Conservation (phyloP, 192 early-diverging fungal species). For the Linnemannia schmuckeri region DNA sequence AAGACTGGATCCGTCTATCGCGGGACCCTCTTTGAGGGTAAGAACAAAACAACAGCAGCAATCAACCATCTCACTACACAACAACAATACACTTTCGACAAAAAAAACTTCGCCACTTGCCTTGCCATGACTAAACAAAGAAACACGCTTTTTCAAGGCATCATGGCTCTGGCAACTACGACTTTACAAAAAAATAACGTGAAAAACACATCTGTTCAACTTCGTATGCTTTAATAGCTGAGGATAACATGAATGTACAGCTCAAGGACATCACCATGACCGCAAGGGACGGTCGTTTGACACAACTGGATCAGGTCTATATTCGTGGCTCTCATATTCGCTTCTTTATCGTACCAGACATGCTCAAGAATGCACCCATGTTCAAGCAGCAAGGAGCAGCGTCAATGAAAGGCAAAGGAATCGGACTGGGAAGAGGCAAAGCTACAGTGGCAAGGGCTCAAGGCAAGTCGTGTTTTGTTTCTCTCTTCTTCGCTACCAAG, state of each 20-base stretch:
- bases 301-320: conserved; percentile 96
- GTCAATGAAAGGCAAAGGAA: conserved; percentile 83
- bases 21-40: conserved; percentile 91
- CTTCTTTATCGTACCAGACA: conserved; percentile 98
- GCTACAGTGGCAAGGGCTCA: conserved; percentile 88
- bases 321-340: conserved; percentile 93
- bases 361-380: conserved; percentile 99
- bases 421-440: conserved; percentile 85
- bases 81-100: not conserved
- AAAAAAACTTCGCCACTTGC: conserved; percentile 3
- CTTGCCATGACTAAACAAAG: not conserved
- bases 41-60: not conserved
- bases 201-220: not conserved
- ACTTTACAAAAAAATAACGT: not conserved
- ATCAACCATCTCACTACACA: not conserved
- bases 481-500: not conserved
- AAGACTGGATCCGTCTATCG: conserved; percentile 96
- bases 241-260: conserved; percentile 99
- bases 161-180: not conserved
- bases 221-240: conserved; percentile 64
- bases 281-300: conserved; percentile 89
- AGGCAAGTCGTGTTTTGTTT: conserved; percentile 46
- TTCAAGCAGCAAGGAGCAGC: conserved; percentile 94
- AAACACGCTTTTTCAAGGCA: not conserved
- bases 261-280: conserved; percentile 95